phyloP scores from a whole-genome alignment of 2,329 filamentous ascomycete species.

The Purpureocillium takamizusanense region DNA sequence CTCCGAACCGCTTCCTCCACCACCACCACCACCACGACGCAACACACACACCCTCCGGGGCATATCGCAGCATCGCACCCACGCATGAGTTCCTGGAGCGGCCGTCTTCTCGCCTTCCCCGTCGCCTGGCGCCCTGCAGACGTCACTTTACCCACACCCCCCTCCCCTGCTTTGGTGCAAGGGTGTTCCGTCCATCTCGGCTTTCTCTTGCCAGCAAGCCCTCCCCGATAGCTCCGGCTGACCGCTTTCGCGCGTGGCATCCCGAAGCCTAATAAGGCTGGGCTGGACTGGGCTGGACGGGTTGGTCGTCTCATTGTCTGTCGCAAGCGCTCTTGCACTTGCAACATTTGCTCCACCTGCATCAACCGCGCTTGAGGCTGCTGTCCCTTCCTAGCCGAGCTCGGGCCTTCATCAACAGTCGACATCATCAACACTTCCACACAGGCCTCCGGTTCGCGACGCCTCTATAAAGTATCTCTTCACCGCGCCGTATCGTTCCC shows the following conservation, averaged over 20 bases:
- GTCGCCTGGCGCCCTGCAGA: too few species aligned
- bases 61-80: too few species aligned
- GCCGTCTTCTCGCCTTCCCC: too few species aligned
- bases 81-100: too few species aligned
- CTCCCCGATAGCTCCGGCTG: background rate
- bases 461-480: background rate
- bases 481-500: background rate
- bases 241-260: conserved; percentile 4
- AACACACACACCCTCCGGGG: too few species aligned
- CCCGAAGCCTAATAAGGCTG: conserved; percentile 4
- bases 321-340: background rate
- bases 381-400: background rate
- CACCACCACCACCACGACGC: too few species aligned
- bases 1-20: too few species aligned
- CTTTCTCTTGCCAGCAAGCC: background rate
- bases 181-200: too few species aligned
- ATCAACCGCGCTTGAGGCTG: background rate
- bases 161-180: too few species aligned
- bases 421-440: too few species aligned
- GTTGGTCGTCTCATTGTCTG: too few species aligned
- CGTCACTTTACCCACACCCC: too few species aligned
- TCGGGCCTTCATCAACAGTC: background rate
- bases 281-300: background rate
- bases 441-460: background rate
- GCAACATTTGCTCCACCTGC: background rate